Conservation (phyloP, 768 basidiomycete species). For the Cubamyces sp. region DNA sequence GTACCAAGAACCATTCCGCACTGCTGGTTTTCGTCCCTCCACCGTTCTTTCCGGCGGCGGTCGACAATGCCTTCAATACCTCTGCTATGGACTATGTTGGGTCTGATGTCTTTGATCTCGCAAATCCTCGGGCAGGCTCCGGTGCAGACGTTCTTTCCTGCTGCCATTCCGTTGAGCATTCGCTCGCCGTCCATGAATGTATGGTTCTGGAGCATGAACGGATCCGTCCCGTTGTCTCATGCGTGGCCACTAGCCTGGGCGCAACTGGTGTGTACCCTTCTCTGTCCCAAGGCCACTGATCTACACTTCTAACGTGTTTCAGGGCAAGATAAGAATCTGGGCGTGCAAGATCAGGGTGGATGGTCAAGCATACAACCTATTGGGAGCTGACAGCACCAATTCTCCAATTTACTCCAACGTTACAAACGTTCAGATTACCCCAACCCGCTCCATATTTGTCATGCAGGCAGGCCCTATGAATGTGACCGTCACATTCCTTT, state of each 20-base stretch:
- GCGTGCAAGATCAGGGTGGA: conserved; percentile 28
- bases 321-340: conserved; percentile 26
- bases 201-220: conserved; percentile 23
- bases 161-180: conserved; percentile 31
- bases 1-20: too few species aligned
- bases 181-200: conserved; percentile 33
- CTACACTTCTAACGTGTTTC: background rate
- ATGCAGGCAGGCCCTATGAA: conserved; percentile 41
- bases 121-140: conserved; percentile 6
- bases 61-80: too few species aligned
- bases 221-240: background rate
- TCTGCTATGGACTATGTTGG: background rate
- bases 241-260: conserved; percentile 29
- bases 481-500: conserved; percentile 43
- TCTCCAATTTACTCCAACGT: conserved; percentile 18
- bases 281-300: background rate
- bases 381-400: conserved; percentile 12
- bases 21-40: too few species aligned
- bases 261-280: conserved; percentile 2
- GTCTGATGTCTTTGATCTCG: background rate
- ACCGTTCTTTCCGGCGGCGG: too few species aligned
- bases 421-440: conserved; percentile 35
- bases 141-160: conserved; percentile 25
- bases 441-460: conserved; percentile 40
- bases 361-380: conserved; percentile 21